Evolutionary conservation across 2,329 filamentous ascomycete genomes (phyloP), one percentile per base, ranked within the genome.

Genomic region (Bipolaris gigantea): DNA sequence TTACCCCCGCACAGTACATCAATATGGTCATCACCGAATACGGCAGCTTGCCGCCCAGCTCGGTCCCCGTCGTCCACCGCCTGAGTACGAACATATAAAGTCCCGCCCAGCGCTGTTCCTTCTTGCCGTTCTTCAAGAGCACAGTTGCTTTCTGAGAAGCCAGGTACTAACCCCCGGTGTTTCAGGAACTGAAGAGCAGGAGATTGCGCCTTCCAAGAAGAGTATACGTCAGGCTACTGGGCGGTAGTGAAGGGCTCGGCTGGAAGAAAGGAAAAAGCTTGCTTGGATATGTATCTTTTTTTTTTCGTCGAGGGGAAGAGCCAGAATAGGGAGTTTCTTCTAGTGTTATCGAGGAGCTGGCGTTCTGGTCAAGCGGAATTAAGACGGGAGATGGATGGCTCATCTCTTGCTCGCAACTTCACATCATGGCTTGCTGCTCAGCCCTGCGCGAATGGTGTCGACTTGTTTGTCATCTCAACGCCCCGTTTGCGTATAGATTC

Each of bases 11-110:
- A 4, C 88, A 90, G 65, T 92, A 91, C 68, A 87, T 97, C 61
- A 88, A 90, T 35, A 89, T 92, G 75, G 88, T 99, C 36, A 86
- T 97, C 45, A 97, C 92, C 3, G 94, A 99, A 77, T 87, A 93
- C 71, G 94, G 93, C 38, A 90, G 86, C 66, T 83, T 95, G 59
- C 90, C 92, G 46, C 89, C 92, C 0, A 92, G 89, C 65, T 92
- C 91, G 7, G 92, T 97, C 38, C 89, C 92, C 10, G 85, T 88
- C 43, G 83, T 89, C 50, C 85, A 89, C 76, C 80, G 86, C 49
- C 75, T 86, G 59, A 75, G 73, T 66, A 75, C 70, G 63, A 72
- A 73, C 49, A 65, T 60, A 55, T 72, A 53, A 63, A 13, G 55
- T 53, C 61, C 57, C 50, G 55, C 53, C 51, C 56, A 46, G 55